Evolutionary conservation across 148 eudicot genomes (phyloP), one percentile per base, ranked within the genome.

Genomic region (Hydrangea macrophylla): DNA sequence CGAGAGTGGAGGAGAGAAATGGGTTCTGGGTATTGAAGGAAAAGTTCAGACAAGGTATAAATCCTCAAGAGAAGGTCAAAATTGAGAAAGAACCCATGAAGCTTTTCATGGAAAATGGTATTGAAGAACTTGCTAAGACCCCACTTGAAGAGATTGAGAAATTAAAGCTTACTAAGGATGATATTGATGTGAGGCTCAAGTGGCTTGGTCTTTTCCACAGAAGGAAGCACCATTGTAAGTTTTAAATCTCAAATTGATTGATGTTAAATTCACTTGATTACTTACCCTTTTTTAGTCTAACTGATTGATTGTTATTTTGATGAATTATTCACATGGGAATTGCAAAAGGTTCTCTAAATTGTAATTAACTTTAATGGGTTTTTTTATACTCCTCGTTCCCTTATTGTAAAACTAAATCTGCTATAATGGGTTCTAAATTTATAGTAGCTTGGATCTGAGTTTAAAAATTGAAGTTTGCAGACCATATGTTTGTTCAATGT

Each of bases 151-250:
- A 94, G 56, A 77, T 94, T 63, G 98, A 94, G 20, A 70, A 82
- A 35, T 66, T 70, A 8, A 94, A 94, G 80, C 74, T 67, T 67
- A 63, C 80, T 2, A 94, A 88, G 60, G 97, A 94, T 68, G 98
- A 94, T 70, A 64, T 94, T 69, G 98, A 94, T 82, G 89, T 87
- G 53, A 78, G 98, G 44, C 91, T 94, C 58, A 94, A 94, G 67
- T 94, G 98, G 98, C 88, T 94, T 67, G 98, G 98, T 8, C 82
- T 94, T 51, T 94, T 94, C 65, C 98, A 94, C 50, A 79, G 91
- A 55, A 90, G 98, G 62, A 94, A 94, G 66, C 87, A 94, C 68
- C 98, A 94, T 1, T 94, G 98, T 94, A 82, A 83, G 90, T 66
- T 31, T 23, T 42, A 7, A 25, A 32, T 1, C 33, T 33, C 35